Evolutionary conservation across 139 green algal species (phyloP).

Genomic region (Chlamydomonas sp.): DNA sequence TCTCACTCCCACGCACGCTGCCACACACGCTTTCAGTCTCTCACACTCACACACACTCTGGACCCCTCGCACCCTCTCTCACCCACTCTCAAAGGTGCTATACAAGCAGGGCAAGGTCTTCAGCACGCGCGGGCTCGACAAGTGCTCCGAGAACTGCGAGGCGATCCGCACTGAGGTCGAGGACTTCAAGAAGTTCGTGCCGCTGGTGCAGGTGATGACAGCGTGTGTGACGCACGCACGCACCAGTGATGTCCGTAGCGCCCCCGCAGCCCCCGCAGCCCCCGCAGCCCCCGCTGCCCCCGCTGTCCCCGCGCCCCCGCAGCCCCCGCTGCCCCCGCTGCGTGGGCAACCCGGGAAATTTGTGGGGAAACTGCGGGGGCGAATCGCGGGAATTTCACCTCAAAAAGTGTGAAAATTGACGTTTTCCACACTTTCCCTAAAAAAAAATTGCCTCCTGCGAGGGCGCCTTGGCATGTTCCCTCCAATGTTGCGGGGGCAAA

Average conservation of each 20-base stretch:
- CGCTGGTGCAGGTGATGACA: conserved; percentile 59
- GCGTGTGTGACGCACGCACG: neutral
- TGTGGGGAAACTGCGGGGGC: no score
- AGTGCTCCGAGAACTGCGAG: conserved; percentile 56
- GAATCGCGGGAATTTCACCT: no score
- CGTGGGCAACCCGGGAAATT: no score
- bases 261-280: no score
- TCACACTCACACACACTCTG: neutral
- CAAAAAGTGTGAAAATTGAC: no score
- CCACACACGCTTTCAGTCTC: neutral
- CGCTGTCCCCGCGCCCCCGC: neutral
- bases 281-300: no score
- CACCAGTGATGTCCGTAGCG: no score
- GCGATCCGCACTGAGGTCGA: conserved; percentile 50
- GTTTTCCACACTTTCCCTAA: no score
- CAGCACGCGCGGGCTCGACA: conserved; percentile 29
- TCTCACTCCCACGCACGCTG: neutral
- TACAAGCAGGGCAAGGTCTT: conserved; percentile 53
- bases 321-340: neutral
- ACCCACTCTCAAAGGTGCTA: conserved; percentile 22
- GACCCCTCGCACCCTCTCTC: no score
- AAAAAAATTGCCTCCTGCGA: no score
- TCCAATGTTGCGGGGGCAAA: no score
- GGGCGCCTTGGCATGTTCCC: no score
- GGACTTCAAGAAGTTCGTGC: conserved; percentile 64